These are phyloP conservation scores for Kurtzmaniella quercitrusa DNA, from an alignment of 1,139 yeast genomes.

Conservation along the genomic window DNA sequence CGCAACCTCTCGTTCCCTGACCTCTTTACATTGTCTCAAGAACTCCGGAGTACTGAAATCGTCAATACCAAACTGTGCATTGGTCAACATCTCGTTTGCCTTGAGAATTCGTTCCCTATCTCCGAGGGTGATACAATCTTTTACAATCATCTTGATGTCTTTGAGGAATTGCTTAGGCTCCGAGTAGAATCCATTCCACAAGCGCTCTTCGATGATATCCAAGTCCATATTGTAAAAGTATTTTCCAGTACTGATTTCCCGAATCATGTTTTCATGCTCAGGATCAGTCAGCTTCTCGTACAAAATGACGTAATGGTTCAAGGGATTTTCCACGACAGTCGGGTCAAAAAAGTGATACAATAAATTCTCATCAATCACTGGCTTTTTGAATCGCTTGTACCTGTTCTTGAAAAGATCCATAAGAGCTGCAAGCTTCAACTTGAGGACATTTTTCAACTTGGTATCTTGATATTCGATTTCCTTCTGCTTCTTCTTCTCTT, in stretches of 20 bases:
- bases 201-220: slow-evolving; percentile 87
- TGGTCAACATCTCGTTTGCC: slow-evolving; percentile 94
- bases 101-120: slow-evolving; percentile 84
- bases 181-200: slow-evolving; percentile 95
- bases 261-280: slow-evolving; percentile 58
- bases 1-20: slow-evolving; percentile 63
- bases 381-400: slow-evolving; percentile 86
- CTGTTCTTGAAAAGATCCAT: slow-evolving; percentile 87
- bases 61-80: slow-evolving; percentile 93
- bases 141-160: slow-evolving; percentile 80
- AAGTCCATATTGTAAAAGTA: slow-evolving; percentile 83
- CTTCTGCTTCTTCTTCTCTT: slow-evolving; percentile 33
- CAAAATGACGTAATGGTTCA: slow-evolving; percentile 34
- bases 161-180: slow-evolving; percentile 87
- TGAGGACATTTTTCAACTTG: slow-evolving; percentile 75
- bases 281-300: slow-evolving; percentile 58
- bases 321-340: slow-evolving; percentile 31
- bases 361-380: slow-evolving; percentile 73
- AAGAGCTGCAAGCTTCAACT: slow-evolving; percentile 78
- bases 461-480: slow-evolving; percentile 69
- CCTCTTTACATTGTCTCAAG: slow-evolving; percentile 67
- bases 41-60: slow-evolving; percentile 78
- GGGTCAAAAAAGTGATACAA: slow-evolving; percentile 78
- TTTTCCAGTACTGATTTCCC: slow-evolving; percentile 71
- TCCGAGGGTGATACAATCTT: slow-evolving; percentile 68